Evolutionary conservation across 2,329 filamentous ascomycete genomes (phyloP), one percentile per base, ranked within the genome.

Genomic region (Dryadomyces quercivorus): DNA sequence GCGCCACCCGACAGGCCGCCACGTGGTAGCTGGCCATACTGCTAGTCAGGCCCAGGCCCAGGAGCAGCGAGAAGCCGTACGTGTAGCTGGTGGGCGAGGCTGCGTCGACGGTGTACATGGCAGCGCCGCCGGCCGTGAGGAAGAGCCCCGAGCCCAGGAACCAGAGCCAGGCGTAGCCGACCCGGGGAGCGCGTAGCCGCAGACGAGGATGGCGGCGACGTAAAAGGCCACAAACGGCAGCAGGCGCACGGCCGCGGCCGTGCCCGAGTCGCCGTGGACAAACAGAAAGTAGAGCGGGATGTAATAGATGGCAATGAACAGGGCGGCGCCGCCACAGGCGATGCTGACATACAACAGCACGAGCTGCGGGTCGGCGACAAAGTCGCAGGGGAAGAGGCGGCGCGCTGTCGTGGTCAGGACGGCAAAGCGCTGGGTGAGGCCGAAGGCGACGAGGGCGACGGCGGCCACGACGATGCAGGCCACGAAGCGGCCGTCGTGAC

Each of bases 261-360:
- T 60, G 6, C 68, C 66, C 1, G 57, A 63, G 52, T 74, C 74
- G 10, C 66, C 66, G 4, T 64, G 63, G 0, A 66, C 66, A 60
- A 78, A 78, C 58, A 75, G 71, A 61, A 78, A 79, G 62, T 69
- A 77, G 1, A 78, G 61, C 0, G 76, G 76, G n/a, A 78, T 69
- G 61, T 72, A 78, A 62, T 77, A 79, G 21, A 72, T 62, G 15
- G 60, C 50, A 9, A 68, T 59, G 48, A 66, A 67, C 43, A 56
- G 53, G 8, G 58, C 58, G 15, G 61, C 57, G n/a, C 59, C 59
- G 16, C 54, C 54, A 5, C 51, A 58, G 13, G 59, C 60, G 20
- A 66, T 71, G 6, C 64, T 60, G 22, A 73, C 61, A 58, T 72
- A 76, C 0, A 80, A 63, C 1, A 76, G 59, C 8, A 75, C 58